Percentiles rank a stretch among this genome's conserved stretches.
phyloP scores from a whole-genome alignment of 345 rosid genomes.

The Linum usitatissimum region DNA sequence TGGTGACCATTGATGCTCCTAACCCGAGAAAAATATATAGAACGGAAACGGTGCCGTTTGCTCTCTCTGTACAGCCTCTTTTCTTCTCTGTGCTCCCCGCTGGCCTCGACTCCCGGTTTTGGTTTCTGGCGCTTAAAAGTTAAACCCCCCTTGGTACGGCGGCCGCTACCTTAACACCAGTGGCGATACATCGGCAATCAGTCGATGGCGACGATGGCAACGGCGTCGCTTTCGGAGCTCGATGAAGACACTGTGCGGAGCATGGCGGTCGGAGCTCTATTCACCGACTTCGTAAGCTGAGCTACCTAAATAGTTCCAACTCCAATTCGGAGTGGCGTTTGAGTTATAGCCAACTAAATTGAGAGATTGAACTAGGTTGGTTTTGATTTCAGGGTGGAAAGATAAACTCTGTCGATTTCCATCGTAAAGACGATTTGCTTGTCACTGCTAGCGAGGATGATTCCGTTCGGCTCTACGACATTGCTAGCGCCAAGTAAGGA shows the following conservation, averaged over 20 bases:
- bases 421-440: constrained; percentile 78
- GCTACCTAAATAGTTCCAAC: background rate
- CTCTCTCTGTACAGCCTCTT: too few relatives aligned
- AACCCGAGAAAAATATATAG: too few relatives aligned
- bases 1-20: too few relatives aligned
- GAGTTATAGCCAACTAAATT: background rate
- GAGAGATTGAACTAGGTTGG: background rate
- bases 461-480: constrained; percentile 86
- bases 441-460: constrained; percentile 92
- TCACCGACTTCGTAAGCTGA: constrained; percentile 73
- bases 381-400: constrained; percentile 54
- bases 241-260: constrained; percentile 60
- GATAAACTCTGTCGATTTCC: constrained; percentile 77
- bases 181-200: background rate
- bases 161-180: background rate
- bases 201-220: constrained; percentile 7
- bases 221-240: constrained; percentile 43
- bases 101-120: too few relatives aligned
- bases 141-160: background rate
- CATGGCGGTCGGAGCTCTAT: constrained; percentile 90
- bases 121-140: background rate
- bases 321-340: background rate
- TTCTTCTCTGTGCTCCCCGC: too few relatives aligned
- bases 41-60: too few relatives aligned
- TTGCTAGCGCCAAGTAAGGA: constrained; percentile 75